Evolutionary conservation across 176 grass and related monocot species (phyloP).

Genomic region (Puccinellia tenuiflora): DNA sequence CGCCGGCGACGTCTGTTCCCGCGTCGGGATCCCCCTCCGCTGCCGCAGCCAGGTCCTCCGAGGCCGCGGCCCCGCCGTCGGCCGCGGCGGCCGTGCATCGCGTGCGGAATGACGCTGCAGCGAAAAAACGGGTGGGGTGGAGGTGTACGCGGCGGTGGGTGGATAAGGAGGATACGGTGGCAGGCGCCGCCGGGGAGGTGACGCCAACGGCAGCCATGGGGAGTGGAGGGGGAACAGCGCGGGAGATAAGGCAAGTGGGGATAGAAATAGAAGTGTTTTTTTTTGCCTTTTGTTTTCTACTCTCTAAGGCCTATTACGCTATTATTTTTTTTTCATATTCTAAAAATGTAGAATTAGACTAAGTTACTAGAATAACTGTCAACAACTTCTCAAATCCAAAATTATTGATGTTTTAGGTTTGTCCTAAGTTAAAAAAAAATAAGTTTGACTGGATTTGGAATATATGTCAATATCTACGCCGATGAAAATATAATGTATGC

Average conservation of each 20-base stretch:
- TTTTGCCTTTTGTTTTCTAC: not conserved
- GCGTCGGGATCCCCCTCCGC: slow-evolving; percentile 5
- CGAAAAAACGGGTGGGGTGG: not conserved
- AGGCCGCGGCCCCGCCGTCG: slow-evolving; percentile 13
- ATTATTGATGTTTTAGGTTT: too few relatives aligned
- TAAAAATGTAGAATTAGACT: too few relatives aligned
- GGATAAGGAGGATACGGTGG: not conserved
- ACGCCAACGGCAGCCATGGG: slow-evolving; percentile 35
- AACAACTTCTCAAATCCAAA: too few relatives aligned
- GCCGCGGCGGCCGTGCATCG: slow-evolving; percentile 28
- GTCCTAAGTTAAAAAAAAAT: too few relatives aligned
- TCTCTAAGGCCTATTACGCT: too few relatives aligned
- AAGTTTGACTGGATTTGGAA: too few relatives aligned
- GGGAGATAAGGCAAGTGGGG: slow-evolving; percentile 56
- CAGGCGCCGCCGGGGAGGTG: slow-evolving; percentile 27
- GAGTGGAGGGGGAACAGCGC: slow-evolving; percentile 19
- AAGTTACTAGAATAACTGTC: too few relatives aligned
- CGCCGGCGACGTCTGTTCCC: slow-evolving; percentile 23
- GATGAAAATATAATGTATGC: too few relatives aligned
- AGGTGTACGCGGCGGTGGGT: not conserved
- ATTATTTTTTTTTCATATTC: too few relatives aligned
- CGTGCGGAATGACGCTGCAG: slow-evolving; percentile 10
- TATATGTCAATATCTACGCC: too few relatives aligned
- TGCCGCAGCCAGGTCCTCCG: slow-evolving; percentile 3
- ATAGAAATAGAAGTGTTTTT: slow-evolving; percentile 44